Base-by-base conservation (phyloP, 1,284 basidiomycete species). In the Leccinum laetum region DNA sequence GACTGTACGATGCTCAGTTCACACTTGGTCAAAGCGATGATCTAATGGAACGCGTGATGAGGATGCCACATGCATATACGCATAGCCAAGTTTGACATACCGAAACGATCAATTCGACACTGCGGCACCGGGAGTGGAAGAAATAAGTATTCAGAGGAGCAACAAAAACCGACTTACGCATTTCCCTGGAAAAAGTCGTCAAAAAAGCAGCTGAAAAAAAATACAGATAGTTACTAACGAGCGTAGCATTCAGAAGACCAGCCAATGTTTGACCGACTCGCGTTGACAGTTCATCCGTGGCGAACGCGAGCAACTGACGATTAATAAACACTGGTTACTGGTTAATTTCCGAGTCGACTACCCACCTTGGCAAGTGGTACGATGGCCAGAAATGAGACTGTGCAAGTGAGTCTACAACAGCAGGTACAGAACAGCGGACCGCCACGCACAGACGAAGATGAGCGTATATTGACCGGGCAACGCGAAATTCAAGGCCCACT, bases 211-310 rank as follows among this genome's bases (percentile, higher is more conserved):
- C 24, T n/a, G n/a, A n/a, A n/a, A n/a, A 56, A 55, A 61, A 21
- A 14, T 14, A 21, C 16, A 29, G 49, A 61, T 62, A 66, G 58
- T 49, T 41, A 78, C 84, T 69, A 71, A 92, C 91, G 67, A 96
- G 80, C 8, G 94, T 96, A 11, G 93, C 94, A 76, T 96, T 96
- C 65, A 96, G 76, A 13, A 96, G 81, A 65, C 93, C 94, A 5
- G 92, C 94, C 4, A 96, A 79, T 0, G 94, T 95, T 78, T 96
- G 93, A 2, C 94, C 91, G 1, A 93, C 87, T 39, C 90, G 88
- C 67, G 96, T 72, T 1, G 94, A 93, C 5, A 96, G 76, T 71
- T 96, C 92, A 70, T 96, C 95, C 0, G 95, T 97, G 0, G 92
- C 93, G 74, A 94, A 94, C 1, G 91, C 92, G 5, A 97, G 84